phyloP scores from a whole-genome alignment of 805 yeast genomes.

The Pichia cabralensis region DNA sequence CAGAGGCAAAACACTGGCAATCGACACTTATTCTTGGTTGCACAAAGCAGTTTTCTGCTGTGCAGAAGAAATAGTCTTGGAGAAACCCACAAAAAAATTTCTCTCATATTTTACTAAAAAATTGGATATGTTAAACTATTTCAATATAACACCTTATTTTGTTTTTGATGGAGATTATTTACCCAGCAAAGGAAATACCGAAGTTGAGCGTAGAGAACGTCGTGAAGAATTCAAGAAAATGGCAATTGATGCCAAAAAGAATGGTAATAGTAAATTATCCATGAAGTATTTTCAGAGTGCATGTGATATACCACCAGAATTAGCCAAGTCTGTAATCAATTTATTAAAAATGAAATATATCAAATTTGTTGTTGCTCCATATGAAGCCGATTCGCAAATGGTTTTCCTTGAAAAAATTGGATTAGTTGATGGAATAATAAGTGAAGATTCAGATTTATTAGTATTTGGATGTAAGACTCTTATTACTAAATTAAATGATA shows the following conservation, averaged over 20 bases:
- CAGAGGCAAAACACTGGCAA: conserved; percentile 70
- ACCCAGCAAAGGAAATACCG: conserved; percentile 71
- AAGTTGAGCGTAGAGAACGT: conserved; percentile 45
- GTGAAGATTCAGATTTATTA: conserved; percentile 90
- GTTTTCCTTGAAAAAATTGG: conserved; percentile 75
- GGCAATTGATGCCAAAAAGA: conserved; percentile 41
- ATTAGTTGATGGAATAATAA: conserved; percentile 71
- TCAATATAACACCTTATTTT: conserved; percentile 70
- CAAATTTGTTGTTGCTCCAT: conserved; percentile 86
- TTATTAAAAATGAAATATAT: conserved; percentile 49
- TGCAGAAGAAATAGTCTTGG: conserved; percentile 70
- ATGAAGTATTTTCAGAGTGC: conserved; percentile 64
- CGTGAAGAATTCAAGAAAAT: conserved; percentile 48
- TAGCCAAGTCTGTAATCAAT: conserved; percentile 81
- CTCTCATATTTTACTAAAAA: conserved; percentile 59
- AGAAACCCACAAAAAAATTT: conserved; percentile 60
- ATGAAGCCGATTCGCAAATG: conserved; percentile 97
- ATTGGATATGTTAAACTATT: conserved; percentile 52
- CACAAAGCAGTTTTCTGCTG: conserved; percentile 80
- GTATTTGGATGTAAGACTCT: conserved; percentile 75
- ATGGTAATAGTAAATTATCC: conserved; percentile 54
- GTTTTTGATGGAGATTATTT: conserved; percentile 91
- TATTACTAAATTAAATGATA: conserved; percentile 73
- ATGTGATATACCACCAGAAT: conserved; percentile 78
- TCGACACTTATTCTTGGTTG: conserved; percentile 97